Evolutionary conservation across 192 early-diverging fungal genomes (phyloP).

Genomic region (Physocladia obscura): DNA sequence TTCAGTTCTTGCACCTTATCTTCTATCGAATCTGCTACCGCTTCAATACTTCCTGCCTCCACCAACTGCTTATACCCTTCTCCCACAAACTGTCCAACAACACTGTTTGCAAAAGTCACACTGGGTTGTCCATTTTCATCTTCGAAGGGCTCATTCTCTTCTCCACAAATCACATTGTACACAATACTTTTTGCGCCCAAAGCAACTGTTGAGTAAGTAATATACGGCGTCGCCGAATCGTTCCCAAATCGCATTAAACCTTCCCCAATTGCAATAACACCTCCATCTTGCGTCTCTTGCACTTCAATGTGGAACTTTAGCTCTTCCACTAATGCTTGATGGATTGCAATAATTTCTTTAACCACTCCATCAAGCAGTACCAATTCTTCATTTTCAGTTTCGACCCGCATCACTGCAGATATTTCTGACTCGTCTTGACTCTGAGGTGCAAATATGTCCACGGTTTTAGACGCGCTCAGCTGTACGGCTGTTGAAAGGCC

Average conservation of each 20-base stretch:
- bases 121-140: background rate
- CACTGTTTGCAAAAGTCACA: constrained; percentile 2
- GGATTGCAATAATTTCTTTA: constrained; percentile 1
- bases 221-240: background rate
- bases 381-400: constrained; percentile 24
- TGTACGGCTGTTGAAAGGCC: constrained; percentile 13
- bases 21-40: background rate
- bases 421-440: background rate
- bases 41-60: background rate
- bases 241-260: constrained; percentile 13
- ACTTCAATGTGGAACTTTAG: constrained; percentile 12
- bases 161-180: background rate
- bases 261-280: constrained; percentile 13
- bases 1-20: background rate
- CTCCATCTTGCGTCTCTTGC: background rate
- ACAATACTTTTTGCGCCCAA: background rate
- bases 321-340: constrained; percentile 13
- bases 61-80: background rate
- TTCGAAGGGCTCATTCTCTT: background rate
- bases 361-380: constrained; percentile 22
- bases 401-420: constrained; percentile 7
- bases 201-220: constrained; percentile 12
- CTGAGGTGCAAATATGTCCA: constrained; percentile 17
- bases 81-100: constrained; percentile 13
- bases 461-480: constrained; percentile 8